Evolutionary conservation across 2,329 filamentous ascomycete species (phyloP).

Genomic region (Peltaster fructicola): DNA sequence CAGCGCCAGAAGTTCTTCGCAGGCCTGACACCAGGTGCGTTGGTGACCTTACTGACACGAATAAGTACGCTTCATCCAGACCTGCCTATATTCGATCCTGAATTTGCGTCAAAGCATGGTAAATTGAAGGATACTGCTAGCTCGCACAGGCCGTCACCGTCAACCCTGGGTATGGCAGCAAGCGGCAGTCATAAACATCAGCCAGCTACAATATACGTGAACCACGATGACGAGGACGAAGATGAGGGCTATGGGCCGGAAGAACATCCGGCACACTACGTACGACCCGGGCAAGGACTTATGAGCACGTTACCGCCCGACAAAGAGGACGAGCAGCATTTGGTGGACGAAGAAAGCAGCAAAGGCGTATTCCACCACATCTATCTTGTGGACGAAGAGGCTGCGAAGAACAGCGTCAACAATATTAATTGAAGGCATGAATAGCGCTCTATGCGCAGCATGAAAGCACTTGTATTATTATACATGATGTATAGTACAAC

Average conservation of each 20-base stretch:
- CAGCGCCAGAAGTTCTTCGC: conserved; percentile 35
- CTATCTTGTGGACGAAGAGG: conserved; percentile 9
- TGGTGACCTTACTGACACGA: conserved; percentile 48
- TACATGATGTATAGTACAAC: not conserved
- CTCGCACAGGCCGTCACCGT: conserved; percentile 7
- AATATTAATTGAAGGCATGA: no score
- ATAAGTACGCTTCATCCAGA: conserved; percentile 44
- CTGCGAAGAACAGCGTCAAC: no score
- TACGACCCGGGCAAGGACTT: conserved; percentile 44
- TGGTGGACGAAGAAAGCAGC: conserved; percentile 38
- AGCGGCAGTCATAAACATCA: conserved; percentile 9
- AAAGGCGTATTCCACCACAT: conserved; percentile 39
- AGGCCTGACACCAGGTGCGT: conserved; percentile 39
- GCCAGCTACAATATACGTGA: conserved; percentile 9
- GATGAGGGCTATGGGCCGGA: conserved; percentile 37
- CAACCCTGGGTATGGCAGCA: conserved; percentile 16
- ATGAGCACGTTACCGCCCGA: conserved; percentile 35
- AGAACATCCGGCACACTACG: conserved; percentile 40
- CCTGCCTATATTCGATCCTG: conserved; percentile 44
- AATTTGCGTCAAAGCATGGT: conserved; percentile 5
- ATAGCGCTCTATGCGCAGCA: no score
- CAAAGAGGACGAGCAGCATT: conserved; percentile 41
- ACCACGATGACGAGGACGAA: conserved; percentile 27
- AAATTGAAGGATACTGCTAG: not conserved
- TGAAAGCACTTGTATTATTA: no score